Percentiles rank a stretch among this genome's conserved stretches.
Conservation (phyloP, 352 stramenopile genomes). For the Thalassiosira sp. region DNA sequence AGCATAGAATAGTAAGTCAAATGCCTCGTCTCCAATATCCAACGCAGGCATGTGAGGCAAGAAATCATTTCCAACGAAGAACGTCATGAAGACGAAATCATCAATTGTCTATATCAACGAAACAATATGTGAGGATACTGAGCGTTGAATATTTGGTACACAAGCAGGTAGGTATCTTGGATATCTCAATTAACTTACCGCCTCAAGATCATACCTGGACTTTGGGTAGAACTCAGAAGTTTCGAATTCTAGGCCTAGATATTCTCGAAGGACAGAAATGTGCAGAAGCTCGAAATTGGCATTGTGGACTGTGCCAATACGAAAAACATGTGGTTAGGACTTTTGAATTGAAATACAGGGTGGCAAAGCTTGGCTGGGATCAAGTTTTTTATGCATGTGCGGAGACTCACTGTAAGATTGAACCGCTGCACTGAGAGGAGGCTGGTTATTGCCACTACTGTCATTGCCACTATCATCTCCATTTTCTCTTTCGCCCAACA, state of each 20-base stretch:
- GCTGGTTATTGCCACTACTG: conserved; percentile 6
- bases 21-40: conserved; percentile 97
- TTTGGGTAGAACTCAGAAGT: conserved; percentile 63
- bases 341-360: neutral
- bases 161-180: too few relatives aligned
- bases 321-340: neutral
- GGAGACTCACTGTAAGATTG: conserved; percentile 82
- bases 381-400: conserved; percentile 30
- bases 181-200: too few relatives aligned
- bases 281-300: conserved; percentile 94
- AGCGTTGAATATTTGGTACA: too few relatives aligned
- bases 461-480: conserved; percentile 1
- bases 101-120: too few relatives aligned
- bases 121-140: too few relatives aligned
- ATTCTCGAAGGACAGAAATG: conserved; percentile 92
- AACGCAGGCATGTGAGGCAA: conserved; percentile 97
- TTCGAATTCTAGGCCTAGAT: conserved; percentile 92
- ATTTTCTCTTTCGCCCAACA: conserved; percentile 9
- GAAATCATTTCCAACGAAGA: conserved; percentile 99
- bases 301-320: conserved; percentile 61
- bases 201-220: conserved; percentile 89
- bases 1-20: conserved; percentile 92
- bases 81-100: conserved; percentile 99
- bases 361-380: too few relatives aligned
- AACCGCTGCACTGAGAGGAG: conserved; percentile 79